Conservation (phyloP, 148 eudicot species). For the Fagopyrum tataricum region DNA sequence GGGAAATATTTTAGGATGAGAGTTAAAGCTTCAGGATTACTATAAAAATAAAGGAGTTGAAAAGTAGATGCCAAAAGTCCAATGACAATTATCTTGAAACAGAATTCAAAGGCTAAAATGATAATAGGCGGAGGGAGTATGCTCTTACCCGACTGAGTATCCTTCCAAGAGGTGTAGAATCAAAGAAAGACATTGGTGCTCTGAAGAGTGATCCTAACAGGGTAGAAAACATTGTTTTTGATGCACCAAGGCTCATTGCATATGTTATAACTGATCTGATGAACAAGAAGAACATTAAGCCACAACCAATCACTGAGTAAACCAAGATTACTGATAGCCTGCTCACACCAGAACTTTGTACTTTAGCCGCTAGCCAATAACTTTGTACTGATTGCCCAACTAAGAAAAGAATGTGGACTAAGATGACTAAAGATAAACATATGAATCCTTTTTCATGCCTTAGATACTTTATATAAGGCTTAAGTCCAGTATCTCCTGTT, state of each 20-base stretch:
- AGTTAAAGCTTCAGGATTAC: too few relatives aligned
- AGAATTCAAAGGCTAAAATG: too few relatives aligned
- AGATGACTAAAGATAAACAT: constrained; percentile 27
- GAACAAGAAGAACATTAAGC: neutral
- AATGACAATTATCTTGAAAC: too few relatives aligned
- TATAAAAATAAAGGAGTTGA: too few relatives aligned
- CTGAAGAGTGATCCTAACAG: constrained; percentile 46
- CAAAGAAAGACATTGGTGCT: constrained; percentile 65
- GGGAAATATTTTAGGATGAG: too few relatives aligned
- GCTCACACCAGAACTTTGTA: constrained; percentile 27
- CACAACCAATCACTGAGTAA: constrained; percentile 30
- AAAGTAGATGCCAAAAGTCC: too few relatives aligned
- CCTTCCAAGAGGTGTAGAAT: constrained; percentile 57
- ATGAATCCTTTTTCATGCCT: constrained; percentile 36
- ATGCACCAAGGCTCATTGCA: constrained; percentile 35
- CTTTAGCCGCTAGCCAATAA: constrained; percentile 45
- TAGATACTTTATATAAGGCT: constrained; percentile 47
- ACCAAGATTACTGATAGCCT: constrained; percentile 21
- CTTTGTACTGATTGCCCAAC: constrained; percentile 42
- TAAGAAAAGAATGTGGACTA: constrained; percentile 26
- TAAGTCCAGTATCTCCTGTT: constrained; percentile 41
- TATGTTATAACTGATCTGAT: constrained; percentile 12
- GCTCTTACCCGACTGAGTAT: constrained; percentile 53
- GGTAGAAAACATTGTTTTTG: constrained; percentile 36
- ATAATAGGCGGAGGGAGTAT: too few relatives aligned